Evolutionary conservation across 805 yeast genomes (phyloP).

Genomic region (Candida sakaeoensis): DNA sequence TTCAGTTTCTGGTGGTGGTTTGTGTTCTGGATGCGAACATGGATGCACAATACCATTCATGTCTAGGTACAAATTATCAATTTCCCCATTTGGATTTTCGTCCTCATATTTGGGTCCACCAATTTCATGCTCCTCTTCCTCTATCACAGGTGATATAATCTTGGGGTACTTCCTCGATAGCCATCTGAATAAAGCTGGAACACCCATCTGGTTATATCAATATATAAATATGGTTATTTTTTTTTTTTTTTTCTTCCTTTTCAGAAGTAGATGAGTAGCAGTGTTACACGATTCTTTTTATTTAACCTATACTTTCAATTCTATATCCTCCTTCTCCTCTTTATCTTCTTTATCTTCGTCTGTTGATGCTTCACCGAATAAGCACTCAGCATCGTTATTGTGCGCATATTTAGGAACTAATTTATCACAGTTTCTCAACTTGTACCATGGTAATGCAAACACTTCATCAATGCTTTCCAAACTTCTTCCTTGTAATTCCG

Average conservation of each 20-base stretch:
- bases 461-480: constrained; percentile 48
- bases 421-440: constrained; percentile 45
- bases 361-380: neutral
- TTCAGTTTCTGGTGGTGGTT: constrained; percentile 93
- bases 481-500: constrained; percentile 45
- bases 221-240: constrained; percentile 1
- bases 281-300: too few species aligned
- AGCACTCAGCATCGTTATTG: constrained; percentile 17
- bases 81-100: constrained; percentile 93
- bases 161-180: constrained; percentile 89
- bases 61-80: constrained; percentile 89
- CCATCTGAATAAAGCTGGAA: constrained; percentile 98
- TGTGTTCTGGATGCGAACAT: constrained; percentile 96
- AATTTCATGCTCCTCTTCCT: constrained; percentile 63
- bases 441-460: constrained; percentile 51
- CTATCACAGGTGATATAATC: constrained; percentile 85
- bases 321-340: neutral
- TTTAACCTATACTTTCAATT: neutral
- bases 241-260: neutral
- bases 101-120: constrained; percentile 63
- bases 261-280: neutral
- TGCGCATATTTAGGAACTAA: constrained; percentile 49
- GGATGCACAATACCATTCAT: constrained; percentile 99
- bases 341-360: constrained; percentile 1
- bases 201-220: constrained; percentile 72